Base-by-base conservation (phyloP, 768 basidiomycete species). In the Lentinula guzmanii region DNA sequence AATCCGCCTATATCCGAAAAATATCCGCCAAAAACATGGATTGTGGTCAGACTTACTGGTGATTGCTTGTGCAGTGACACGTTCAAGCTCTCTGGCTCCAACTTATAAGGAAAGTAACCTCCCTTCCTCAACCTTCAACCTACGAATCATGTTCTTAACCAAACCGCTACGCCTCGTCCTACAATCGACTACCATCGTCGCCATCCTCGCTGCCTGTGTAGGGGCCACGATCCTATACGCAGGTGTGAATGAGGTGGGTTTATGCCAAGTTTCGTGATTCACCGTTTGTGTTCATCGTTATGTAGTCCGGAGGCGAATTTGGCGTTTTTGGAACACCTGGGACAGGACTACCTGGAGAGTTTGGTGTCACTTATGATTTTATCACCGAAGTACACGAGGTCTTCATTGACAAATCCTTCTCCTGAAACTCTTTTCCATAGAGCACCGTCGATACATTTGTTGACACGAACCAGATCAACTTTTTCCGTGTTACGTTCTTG, bases 401-500 rank as follows among this genome's bases (percentile, higher is more conserved):
- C 31, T 16, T 50, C 21, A 7, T 6, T 34, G 15, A n/a, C 31
- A 52, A 15, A 28, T 52, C 52, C 52, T 15, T 33, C 5, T 33
- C 13, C n/a, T 52, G n/a, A 33, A 16, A 8, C 6, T 28, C 8
- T 33, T 61, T 48, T 34, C 35, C 21, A n/a, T 28, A 80, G 79
- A 75, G 64, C 46, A 78, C 79, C 1, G 71, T 80, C 42, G 77
- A 80, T 62, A 77, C 77, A 45, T 79, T 78, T 57, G 78, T 79
- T 24, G 76, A 79, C 68, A 72, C 77, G 63, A 78, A 80, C 54
- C 78, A 79, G 61, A 77, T 79, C 65, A 80, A 80, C 59, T 73
- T 79, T 65, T 79, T 80, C 72, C 76, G 79, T 18, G 78, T 80
- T 13, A 77, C 79, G 2, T 79, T 80, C 68, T 71, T 80, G 41